Evolutionary conservation across 2,329 filamentous ascomycete species (phyloP).

Genomic region (Xylariaceae sp.): DNA sequence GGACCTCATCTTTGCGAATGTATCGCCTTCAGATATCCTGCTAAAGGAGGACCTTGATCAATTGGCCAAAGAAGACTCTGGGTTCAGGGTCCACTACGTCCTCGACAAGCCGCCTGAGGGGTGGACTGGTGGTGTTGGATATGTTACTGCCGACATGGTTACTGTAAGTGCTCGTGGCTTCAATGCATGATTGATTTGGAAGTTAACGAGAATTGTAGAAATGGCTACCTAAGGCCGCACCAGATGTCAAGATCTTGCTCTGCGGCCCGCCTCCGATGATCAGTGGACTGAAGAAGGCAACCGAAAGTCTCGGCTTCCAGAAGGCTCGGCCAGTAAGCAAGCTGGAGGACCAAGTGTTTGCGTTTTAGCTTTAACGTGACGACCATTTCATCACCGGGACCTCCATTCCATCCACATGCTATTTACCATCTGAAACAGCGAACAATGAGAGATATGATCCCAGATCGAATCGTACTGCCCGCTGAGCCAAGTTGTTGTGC

Average conservation of each 20-base stretch:
- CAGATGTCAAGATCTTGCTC: slow-evolving; percentile 90
- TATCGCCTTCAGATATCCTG: slow-evolving; percentile 89
- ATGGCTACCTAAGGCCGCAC: slow-evolving; percentile 79
- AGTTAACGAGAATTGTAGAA: slow-evolving; percentile 55
- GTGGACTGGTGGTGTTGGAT: slow-evolving; percentile 93
- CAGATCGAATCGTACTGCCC: background rate
- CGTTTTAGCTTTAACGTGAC: slow-evolving; percentile 66
- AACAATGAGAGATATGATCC: background rate
- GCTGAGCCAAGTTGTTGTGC: background rate
- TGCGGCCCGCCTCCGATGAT: slow-evolving; percentile 98
- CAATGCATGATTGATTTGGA: background rate
- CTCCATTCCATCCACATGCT: background rate
- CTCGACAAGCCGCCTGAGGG: slow-evolving; percentile 92
- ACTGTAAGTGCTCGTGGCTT: slow-evolving; percentile 59
- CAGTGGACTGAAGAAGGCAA: slow-evolving; percentile 94
- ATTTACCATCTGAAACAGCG: background rate
- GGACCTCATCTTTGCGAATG: slow-evolving; percentile 96
- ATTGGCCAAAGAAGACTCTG: slow-evolving; percentile 75
- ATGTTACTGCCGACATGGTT: slow-evolving; percentile 95
- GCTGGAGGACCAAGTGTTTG: slow-evolving; percentile 97
- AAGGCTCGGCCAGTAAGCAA: slow-evolving; percentile 97
- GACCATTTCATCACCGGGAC: background rate
- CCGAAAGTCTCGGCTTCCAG: slow-evolving; percentile 85
- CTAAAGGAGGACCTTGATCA: slow-evolving; percentile 89
- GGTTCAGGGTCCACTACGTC: slow-evolving; percentile 91